A percentile compares a stretch with the other conserved stretches of the same genome.
Conservation (phyloP, 2,329 filamentous ascomycete species). For the Fusarium penzigii region DNA sequence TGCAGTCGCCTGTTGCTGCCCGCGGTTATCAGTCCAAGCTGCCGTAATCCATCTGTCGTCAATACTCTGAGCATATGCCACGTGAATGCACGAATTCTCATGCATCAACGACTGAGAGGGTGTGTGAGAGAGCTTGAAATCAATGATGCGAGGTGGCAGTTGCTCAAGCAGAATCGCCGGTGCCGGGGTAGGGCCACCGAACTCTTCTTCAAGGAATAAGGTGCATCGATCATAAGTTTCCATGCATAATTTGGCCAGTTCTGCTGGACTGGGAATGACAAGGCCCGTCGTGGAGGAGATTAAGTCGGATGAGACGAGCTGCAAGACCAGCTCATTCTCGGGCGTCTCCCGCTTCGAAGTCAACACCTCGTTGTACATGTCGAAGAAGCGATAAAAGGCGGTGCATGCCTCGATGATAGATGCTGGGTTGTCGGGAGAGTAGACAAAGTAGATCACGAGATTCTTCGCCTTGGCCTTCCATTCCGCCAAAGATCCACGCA, state of each 20-base stretch:
- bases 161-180: conserved; percentile 75
- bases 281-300: conserved; percentile 64
- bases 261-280: conserved; percentile 60
- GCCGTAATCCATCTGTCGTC: conserved; percentile 78
- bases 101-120: conserved; percentile 73
- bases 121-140: conserved; percentile 69
- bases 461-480: conserved; percentile 52
- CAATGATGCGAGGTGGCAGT: conserved; percentile 67
- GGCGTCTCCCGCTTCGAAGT: conserved; percentile 44
- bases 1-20: conserved; percentile 70
- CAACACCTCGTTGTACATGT: conserved; percentile 51
- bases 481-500: conserved; percentile 48
- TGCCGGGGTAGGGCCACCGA: conserved; percentile 58
- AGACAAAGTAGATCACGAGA: conserved; percentile 76
- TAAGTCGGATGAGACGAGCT: conserved; percentile 70
- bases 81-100: conserved; percentile 78
- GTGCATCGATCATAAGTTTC: conserved; percentile 79
- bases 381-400: conserved; percentile 72
- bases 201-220: conserved; percentile 37
- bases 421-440: conserved; percentile 62
- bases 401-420: conserved; percentile 71
- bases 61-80: conserved; percentile 75
- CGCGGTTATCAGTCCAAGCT: conserved; percentile 79
- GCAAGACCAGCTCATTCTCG: conserved; percentile 70
- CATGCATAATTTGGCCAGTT: conserved; percentile 65